phyloP scores from a whole-genome alignment of 345 rosid species.

The Camelina neglecta region DNA sequence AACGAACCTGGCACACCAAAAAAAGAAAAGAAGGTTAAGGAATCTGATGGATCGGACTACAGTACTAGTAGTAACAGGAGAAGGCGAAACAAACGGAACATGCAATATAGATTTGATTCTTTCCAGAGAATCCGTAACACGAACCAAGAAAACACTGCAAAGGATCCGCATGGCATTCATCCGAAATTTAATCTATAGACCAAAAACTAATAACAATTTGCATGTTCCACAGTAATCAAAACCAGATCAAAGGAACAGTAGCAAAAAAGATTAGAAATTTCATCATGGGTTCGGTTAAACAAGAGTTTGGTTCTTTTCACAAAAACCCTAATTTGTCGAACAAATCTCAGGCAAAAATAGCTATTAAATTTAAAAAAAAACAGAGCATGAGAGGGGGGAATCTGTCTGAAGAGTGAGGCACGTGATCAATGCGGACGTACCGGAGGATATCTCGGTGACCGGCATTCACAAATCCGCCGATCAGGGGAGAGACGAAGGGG shows the following conservation, averaged over 20 bases:
- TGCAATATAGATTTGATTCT: constrained; percentile 4
- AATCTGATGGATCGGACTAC: background rate
- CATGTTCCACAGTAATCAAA: constrained; percentile 34
- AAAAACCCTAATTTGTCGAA: constrained; percentile 5
- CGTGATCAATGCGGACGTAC: constrained; percentile 36
- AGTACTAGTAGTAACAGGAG: background rate
- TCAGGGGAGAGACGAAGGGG: constrained; percentile 15
- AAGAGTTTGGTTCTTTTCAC: background rate
- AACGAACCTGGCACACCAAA: constrained; percentile 40
- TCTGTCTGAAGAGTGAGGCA: constrained; percentile 17
- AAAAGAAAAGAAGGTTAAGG: constrained; percentile 14
- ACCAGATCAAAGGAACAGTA: background rate
- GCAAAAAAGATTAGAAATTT: background rate
- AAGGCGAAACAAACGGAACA: constrained; percentile 23
- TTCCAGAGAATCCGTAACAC: constrained; percentile 26
- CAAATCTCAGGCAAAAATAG: constrained; percentile 19
- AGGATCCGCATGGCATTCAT: constrained; percentile 7
- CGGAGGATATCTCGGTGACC: constrained; percentile 34
- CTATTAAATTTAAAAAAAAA: background rate
- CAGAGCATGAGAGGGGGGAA: background rate
- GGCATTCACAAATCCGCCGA: constrained; percentile 40
- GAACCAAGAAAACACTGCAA: background rate
- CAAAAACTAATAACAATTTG: background rate
- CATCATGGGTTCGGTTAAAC: background rate
- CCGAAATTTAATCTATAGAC: background rate